phyloP scores from a whole-genome alignment of 2,329 filamentous ascomycete genomes.

The Ilyonectria sp. region DNA sequence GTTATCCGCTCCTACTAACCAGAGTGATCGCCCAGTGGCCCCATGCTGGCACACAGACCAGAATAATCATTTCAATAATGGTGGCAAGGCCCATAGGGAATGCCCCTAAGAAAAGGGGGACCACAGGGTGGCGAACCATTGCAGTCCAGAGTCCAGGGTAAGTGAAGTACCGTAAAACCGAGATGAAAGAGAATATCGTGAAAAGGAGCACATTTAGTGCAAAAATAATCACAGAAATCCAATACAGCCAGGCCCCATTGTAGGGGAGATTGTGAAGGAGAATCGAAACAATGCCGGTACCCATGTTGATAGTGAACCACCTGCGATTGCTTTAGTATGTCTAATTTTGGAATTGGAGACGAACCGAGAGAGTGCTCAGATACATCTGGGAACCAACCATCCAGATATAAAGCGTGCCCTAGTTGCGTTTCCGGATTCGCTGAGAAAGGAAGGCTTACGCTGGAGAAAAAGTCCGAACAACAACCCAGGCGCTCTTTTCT shows the following conservation, averaged over 20 bases:
- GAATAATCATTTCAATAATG: conserved; percentile 72
- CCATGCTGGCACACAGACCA: conserved; percentile 71
- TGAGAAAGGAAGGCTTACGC: neutral
- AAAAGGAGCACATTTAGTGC: conserved; percentile 70
- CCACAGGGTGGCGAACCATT: conserved; percentile 74
- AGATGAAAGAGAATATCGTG: conserved; percentile 63
- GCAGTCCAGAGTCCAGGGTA: conserved; percentile 73
- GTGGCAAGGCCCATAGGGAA: conserved; percentile 76
- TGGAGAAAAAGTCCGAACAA: neutral
- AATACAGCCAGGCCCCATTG: conserved; percentile 67
- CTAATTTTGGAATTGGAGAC: neutral
- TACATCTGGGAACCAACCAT: neutral
- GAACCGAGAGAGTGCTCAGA: neutral
- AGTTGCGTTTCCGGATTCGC: neutral
- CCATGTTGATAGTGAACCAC: conserved; percentile 68
- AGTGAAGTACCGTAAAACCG: conserved; percentile 69
- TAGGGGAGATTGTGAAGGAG: conserved; percentile 73
- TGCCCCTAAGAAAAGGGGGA: conserved; percentile 75
- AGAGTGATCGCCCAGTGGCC: conserved; percentile 65
- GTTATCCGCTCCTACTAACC: neutral
- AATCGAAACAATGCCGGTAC: conserved; percentile 74
- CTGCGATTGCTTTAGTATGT: neutral
- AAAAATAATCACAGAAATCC: conserved; percentile 70
- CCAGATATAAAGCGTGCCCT: neutral
- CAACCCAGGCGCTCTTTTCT: neutral